A percentile compares a stretch with the other conserved stretches of the same genome.
Conservation (phyloP, 176 grass and related monocot species). For the Aegilops sharonensis region DNA sequence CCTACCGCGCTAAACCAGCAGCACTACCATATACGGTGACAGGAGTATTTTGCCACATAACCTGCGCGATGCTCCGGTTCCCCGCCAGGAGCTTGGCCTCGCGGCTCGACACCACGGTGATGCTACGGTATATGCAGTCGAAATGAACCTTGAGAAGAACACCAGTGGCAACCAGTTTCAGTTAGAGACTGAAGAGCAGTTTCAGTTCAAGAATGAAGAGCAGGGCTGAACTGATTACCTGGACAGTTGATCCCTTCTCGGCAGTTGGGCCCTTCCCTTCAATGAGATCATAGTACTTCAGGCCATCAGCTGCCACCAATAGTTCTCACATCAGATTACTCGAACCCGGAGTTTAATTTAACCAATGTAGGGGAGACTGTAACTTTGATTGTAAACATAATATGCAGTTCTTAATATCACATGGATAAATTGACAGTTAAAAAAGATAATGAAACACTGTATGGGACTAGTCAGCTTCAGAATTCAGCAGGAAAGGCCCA, state of each 20-base stretch:
- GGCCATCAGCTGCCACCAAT: conserved; percentile 61
- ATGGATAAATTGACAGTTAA: not conserved
- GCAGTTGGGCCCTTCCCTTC: conserved; percentile 71
- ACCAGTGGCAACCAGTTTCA: not conserved
- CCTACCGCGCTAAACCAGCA: not conserved
- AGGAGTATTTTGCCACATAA: conserved; percentile 35
- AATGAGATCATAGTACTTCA: conserved; percentile 87
- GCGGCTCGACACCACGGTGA: conserved; percentile 80
- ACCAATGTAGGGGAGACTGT: not conserved
- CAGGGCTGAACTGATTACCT: conserved; percentile 23
- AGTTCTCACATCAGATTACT: conserved; percentile 21
- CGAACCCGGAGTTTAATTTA: not conserved
- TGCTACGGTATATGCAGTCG: conserved; percentile 79
- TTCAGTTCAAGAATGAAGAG: not conserved
- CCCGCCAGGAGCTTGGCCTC: conserved; percentile 95
- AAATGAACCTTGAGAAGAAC: conserved; percentile 72
- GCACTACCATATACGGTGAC: not conserved
- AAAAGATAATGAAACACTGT: not conserved
- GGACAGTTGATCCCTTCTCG: conserved; percentile 69
- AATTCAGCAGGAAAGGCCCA: not conserved
- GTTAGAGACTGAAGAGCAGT: not conserved
- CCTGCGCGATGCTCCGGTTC: conserved; percentile 89
- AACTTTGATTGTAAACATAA: not conserved
- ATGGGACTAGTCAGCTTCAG: not conserved
- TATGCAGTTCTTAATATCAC: not conserved